Percentiles rank a stretch among this genome's conserved stretches.
phyloP scores from a whole-genome alignment of 139 green algal species.

The Chloropicon primus region DNA sequence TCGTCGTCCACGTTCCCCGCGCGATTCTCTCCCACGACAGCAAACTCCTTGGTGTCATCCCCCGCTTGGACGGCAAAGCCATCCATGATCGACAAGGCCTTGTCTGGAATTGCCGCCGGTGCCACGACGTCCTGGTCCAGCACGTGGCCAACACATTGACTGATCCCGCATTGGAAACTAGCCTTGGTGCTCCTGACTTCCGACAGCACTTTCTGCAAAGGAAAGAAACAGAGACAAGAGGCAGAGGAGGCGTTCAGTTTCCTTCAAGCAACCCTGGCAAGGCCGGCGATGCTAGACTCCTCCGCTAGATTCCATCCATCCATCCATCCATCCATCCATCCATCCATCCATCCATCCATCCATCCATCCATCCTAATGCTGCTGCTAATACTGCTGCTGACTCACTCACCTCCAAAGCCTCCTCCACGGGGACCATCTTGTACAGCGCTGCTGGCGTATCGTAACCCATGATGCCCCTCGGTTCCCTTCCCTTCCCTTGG shows the following conservation, averaged over 20 bases:
- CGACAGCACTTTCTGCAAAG: neutral
- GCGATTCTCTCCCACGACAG: neutral
- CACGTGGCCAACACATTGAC: neutral
- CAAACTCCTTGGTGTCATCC: neutral
- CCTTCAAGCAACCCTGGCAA: too few species aligned
- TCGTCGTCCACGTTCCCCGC: neutral
- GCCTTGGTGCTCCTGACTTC: neutral
- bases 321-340: too few species aligned
- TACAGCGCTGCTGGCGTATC: neutral
- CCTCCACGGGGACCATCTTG: neutral
- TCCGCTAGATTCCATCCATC: too few species aligned
- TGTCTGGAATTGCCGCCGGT: neutral
- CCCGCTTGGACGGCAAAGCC: neutral
- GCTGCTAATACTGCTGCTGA: too few species aligned
- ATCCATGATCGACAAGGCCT: neutral
- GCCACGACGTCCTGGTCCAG: conserved; percentile 1
- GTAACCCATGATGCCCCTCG: neutral
- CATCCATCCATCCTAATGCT: too few species aligned
- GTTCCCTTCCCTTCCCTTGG: neutral
- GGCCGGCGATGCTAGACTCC: too few species aligned
- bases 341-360: too few species aligned
- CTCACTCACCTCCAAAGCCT: neutral
- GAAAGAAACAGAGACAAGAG: too few species aligned
- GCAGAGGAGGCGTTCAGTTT: too few species aligned
- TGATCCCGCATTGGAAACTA: neutral